Base-by-base conservation (phyloP, 2,329 filamentous ascomycete genomes). In the Chrysoporthe cubensis region DNA sequence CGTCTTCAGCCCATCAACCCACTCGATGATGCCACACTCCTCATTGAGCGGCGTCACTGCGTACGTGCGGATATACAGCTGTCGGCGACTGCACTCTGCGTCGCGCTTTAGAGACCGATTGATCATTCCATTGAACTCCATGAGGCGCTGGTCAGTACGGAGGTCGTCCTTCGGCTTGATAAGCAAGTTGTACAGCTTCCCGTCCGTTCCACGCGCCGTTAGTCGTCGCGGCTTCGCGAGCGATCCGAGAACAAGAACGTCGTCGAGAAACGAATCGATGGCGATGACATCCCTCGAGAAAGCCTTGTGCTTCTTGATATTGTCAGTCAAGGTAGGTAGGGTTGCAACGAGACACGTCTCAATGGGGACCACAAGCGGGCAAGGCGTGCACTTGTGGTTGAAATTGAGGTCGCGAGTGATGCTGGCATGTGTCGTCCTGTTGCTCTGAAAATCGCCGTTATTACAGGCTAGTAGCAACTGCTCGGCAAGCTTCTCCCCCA, bases 41-140 rank as follows among this genome's bases (percentile, higher is more conserved):
- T 99, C 96, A 76, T 97, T 98, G 60, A 99, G 83, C 1, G 96
- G 96, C 4, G 95, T 97, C 14, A 99, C 96, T 7, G 93, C 94
- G 74, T 99, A 99, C 0, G 96, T 99, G 75, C 94, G 94, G 79
- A 99, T 97, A 77, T 97, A 97, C 66, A 99, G 85, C 71, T 96
- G 92, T 18, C 96, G 88, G 77, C 93, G 91, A 78, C 92, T 96
- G 18, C 94, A 92, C 76, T 97, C 94, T 2, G 94, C 90, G 74
- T 98, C 94, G 70, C 92, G 90, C 76, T 97, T 97, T 66, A 99
- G 81, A 2, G 95, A 93, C 68, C 96, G 88, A 77, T 99, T 99
- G 82, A 99, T 98, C 88, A 98, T 96, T 58, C 91, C 90, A 77
- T 98, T 99, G 83, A 99, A 99, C 76, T 99, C 96, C 94, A 99